Conservation (phyloP, 73 alveolate genomes). For the Effrenium voratum region DNA sequence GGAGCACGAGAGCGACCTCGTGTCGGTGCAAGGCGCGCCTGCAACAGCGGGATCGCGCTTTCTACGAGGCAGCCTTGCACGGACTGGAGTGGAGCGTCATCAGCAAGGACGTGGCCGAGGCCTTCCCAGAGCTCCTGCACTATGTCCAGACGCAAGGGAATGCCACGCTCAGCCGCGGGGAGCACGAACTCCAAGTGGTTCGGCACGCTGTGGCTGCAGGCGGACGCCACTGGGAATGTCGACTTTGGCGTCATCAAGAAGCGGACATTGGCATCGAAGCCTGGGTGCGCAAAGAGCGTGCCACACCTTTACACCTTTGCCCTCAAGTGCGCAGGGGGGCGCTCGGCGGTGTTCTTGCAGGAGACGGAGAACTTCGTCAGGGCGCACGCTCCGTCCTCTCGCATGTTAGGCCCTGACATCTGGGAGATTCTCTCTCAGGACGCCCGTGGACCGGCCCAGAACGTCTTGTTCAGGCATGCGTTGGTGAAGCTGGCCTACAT, state of each 20-base stretch:
- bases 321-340: not conserved
- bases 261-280: not conserved
- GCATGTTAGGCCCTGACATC: not conserved
- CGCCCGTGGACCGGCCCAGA: not conserved
- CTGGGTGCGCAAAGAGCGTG: not conserved
- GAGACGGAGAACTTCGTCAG: not conserved
- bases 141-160: not conserved
- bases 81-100: not conserved
- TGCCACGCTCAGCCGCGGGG: not conserved
- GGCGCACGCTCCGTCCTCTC: not conserved
- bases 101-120: not conserved
- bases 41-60: not conserved
- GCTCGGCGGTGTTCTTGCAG: not conserved
- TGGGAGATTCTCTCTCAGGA: not conserved
- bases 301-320: not conserved
- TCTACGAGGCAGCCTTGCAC: not conserved
- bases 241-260: not conserved
- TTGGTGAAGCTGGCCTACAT: conserved; percentile 1
- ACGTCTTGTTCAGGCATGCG: not conserved
- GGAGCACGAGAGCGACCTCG: not conserved
- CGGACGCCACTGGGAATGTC: not conserved
- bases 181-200: conserved; percentile 1
- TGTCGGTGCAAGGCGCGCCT: not conserved
- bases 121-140: not conserved
- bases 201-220: not conserved